Conservation (phyloP, 805 yeast species). For the Candida sakaeoensis region DNA sequence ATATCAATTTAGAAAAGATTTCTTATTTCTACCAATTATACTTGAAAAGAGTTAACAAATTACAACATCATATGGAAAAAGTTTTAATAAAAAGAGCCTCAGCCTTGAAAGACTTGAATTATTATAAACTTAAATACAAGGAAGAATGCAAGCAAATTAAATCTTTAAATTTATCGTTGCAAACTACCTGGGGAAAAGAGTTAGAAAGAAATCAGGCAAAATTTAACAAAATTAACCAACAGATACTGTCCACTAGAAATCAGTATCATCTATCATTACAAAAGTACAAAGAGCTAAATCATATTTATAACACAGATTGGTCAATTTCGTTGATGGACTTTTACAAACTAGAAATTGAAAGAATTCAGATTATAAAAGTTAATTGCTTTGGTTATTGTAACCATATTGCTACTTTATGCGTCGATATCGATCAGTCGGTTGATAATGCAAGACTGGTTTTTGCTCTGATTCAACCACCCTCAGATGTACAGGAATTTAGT, state of each 20-base stretch:
- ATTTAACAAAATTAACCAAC: constrained; percentile 45
- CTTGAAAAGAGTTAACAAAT: constrained; percentile 50
- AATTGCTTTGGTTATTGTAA: constrained; percentile 79
- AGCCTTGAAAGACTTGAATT: constrained; percentile 32
- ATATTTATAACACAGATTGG: constrained; percentile 74
- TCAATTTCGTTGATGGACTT: constrained; percentile 53
- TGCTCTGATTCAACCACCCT: constrained; percentile 62
- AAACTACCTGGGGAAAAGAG: constrained; percentile 71
- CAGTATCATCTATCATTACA: constrained; percentile 57
- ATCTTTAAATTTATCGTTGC: constrained; percentile 56
- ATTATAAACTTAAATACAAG: constrained; percentile 48
- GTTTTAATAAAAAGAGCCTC: constrained; percentile 46
- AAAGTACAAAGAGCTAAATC: constrained; percentile 52
- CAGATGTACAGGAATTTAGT: constrained; percentile 56
- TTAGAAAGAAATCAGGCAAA: constrained; percentile 57
- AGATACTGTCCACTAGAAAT: constrained; percentile 40
- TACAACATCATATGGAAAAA: constrained; percentile 55
- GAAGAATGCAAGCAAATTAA: constrained; percentile 56
- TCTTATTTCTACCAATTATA: constrained; percentile 48
- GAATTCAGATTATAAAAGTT: constrained; percentile 64
- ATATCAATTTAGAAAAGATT: constrained; percentile 46
- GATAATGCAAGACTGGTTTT: constrained; percentile 65
- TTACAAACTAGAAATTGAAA: constrained; percentile 68
- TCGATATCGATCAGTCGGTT: constrained; percentile 71
- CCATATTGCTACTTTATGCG: constrained; percentile 69